A percentile compares a stretch with the other conserved stretches of the same genome.
Conservation (phyloP, 2,329 filamentous ascomycete species). For the Colletotrichum chrysophilum region DNA sequence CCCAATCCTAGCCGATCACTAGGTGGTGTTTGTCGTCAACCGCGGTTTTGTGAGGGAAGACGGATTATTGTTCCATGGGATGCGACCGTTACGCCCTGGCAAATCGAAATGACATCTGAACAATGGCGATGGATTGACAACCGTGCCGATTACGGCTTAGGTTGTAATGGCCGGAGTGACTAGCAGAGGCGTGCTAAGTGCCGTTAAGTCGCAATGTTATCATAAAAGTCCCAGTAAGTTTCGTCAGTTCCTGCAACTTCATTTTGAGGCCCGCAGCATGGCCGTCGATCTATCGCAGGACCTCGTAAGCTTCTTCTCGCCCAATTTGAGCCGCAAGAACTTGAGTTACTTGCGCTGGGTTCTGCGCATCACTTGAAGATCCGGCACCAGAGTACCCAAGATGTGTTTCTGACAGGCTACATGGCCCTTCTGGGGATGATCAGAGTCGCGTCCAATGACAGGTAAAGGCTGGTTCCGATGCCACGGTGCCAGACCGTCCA, state of each 20-base stretch:
- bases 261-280: not conserved
- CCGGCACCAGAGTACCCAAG: not conserved
- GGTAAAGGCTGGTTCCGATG: not conserved
- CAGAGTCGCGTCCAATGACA: not conserved
- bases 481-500: not conserved
- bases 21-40: not conserved
- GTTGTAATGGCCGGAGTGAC: not conserved
- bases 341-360: not conserved
- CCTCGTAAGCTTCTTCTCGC: not conserved
- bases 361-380: not conserved
- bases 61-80: not conserved
- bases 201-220: not conserved
- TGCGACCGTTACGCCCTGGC: not conserved
- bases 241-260: not conserved
- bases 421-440: not conserved
- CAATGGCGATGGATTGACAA: not conserved
- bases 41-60: not conserved
- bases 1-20: not conserved
- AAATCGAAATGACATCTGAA: slow-evolving; percentile 1
- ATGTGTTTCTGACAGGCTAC: not conserved
- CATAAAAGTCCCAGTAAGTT: not conserved
- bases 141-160: not conserved
- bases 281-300: not conserved
- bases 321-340: not conserved
- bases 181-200: not conserved